A percentile compares a stretch with the other conserved stretches of the same genome.
phyloP scores from a whole-genome alignment of 1,139 yeast genomes.

The Zygosaccharomyces pseudobailii region DNA sequence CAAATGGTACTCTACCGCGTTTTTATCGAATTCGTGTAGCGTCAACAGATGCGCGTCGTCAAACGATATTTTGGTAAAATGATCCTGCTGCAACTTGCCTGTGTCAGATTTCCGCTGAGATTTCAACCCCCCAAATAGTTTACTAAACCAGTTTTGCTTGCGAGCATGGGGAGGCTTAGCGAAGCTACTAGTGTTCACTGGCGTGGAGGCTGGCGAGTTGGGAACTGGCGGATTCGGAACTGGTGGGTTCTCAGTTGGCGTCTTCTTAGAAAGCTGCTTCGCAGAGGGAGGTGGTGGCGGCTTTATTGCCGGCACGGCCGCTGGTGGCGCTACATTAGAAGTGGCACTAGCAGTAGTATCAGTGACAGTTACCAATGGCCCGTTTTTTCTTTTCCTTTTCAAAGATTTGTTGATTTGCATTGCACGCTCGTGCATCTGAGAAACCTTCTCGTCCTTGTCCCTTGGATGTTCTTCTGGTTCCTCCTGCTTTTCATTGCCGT shows the following conservation, averaged over 20 bases:
- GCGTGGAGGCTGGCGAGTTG: neutral
- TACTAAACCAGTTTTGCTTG: constrained; percentile 25
- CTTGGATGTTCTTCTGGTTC: neutral
- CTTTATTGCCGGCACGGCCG: no score
- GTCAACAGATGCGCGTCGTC: constrained; percentile 29
- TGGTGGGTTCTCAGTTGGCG: neutral
- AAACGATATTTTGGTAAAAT: constrained; percentile 23
- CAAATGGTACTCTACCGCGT: constrained; percentile 27
- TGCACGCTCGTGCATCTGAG: neutral
- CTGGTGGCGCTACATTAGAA: no score
- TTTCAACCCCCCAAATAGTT: constrained; percentile 21
- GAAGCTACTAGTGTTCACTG: no score
- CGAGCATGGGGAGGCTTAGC: neutral
- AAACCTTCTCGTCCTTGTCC: neutral
- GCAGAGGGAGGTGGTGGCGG: no score
- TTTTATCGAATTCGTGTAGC: constrained; percentile 25
- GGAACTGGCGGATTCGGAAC: neutral
- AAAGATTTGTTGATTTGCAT: neutral
- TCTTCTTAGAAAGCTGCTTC: no score
- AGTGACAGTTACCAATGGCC: no score
- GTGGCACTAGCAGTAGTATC: no score
- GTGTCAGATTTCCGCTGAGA: constrained; percentile 3
- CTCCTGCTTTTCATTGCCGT: neutral
- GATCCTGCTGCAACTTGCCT: constrained; percentile 15
- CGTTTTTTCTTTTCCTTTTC: neutral